Percentiles rank a stretch among this genome's conserved stretches.
Conservation (phyloP, 768 basidiomycete genomes). For the Galerina sulciceps region DNA sequence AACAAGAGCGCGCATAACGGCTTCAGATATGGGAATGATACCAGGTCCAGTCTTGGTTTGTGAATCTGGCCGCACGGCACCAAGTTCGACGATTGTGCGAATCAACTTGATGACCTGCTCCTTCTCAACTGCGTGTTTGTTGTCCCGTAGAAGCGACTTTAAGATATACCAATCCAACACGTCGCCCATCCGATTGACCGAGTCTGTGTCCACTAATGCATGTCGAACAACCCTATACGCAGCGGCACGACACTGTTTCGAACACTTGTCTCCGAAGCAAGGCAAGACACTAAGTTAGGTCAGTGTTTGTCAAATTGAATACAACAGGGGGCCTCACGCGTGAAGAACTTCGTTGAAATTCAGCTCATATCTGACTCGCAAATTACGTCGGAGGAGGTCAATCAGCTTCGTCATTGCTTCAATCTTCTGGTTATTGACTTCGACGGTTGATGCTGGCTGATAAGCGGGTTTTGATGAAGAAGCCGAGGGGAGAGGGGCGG, state of each 20-base stretch:
- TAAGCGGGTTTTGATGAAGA: conserved; percentile 31
- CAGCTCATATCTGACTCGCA: conserved; percentile 79
- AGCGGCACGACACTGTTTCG: conserved; percentile 75
- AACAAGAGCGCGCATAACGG: conserved; percentile 86
- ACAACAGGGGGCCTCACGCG: conserved; percentile 54
- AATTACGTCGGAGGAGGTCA: conserved; percentile 65
- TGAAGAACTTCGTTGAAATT: conserved; percentile 71
- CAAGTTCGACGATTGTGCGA: conserved; percentile 79
- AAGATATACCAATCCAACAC: conserved; percentile 91
- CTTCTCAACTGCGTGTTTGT: conserved; percentile 81
- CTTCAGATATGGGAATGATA: conserved; percentile 67
- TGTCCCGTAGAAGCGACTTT: conserved; percentile 88
- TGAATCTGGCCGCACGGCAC: conserved; percentile 58
- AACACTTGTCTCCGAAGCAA: conserved; percentile 73
- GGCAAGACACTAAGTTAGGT: conserved; percentile 64
- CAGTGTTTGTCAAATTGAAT: not conserved
- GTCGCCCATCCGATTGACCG: conserved; percentile 66
- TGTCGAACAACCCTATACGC: conserved; percentile 87
- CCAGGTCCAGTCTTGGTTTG: conserved; percentile 43
- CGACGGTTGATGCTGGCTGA: conserved; percentile 37
- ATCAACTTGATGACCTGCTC: conserved; percentile 93
- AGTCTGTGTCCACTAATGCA: conserved; percentile 71
- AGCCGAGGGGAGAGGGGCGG: conserved; percentile 39
- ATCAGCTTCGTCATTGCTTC: conserved; percentile 71
- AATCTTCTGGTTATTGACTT: conserved; percentile 58